Evolutionary conservation across 257 asterid species (phyloP), one percentile per base, ranked within the genome.

Genomic region (Catharanthus roseus): DNA sequence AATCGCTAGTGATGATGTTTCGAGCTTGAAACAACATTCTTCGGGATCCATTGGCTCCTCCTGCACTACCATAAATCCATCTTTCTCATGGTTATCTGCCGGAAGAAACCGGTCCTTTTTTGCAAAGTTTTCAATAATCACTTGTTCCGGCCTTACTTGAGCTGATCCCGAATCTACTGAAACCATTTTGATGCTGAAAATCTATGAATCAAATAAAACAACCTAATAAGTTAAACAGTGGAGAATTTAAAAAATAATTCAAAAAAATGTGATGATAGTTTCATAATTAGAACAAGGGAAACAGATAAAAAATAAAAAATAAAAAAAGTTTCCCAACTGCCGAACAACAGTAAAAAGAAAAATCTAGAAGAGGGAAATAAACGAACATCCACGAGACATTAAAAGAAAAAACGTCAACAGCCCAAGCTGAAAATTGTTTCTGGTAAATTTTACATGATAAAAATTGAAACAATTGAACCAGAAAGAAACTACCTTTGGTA

Each of bases 81-180:
- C 96, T 72, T 86, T 86, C 45, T 86, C 89, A 70, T 88, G 95
- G 28, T 81, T 80, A 42, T 63, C 53, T 28, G 84, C 83, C 47
- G 87, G 84, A 71, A 90, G 92, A 77, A 83, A 44, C 5, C 21
- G 68, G 10, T 60, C 78, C 50, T 68, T 79, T 49, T 77, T 36
- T 21, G 16, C 71, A 51, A 81, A 84, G 65, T 72, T 83, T 64
- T 75, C 82, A 67, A 42, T 63, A 71, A 72, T 28, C 36, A 74
- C 33, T 62, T 58, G 65, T 24, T 58, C 65, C 41, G 4, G n/a
- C n/a, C n/a, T 23, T 19, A 15, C 9, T 10, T 61, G 8, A 61
- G 28, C 67, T 61, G 28, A 61, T 3, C 45, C 45, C 67, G 67
- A 61, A 34, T 61, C 45, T 11, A 61, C 2, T 31, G 67, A 61